Evolutionary conservation across 805 yeast genomes (phyloP), one percentile per base, ranked within the genome.

Genomic region (Candida golubevii): DNA sequence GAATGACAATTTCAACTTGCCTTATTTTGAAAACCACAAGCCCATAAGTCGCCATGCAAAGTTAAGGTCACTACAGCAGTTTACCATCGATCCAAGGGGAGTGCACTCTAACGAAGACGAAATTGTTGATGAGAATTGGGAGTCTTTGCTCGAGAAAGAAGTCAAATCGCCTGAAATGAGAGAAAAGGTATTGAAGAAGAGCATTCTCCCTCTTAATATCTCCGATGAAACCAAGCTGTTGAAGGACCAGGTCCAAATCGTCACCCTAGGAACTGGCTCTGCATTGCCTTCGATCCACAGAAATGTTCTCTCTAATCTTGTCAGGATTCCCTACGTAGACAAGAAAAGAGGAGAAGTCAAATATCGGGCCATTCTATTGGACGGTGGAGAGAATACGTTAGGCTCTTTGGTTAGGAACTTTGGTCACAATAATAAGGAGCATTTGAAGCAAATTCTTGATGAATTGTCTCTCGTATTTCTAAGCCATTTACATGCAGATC

Each of bases 401-500:
- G 96, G 95, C 1, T 66, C 86, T 0, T 63, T 93, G 48, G 60
- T 67, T 29, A 76, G 98, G 52, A 69, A 79, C 45, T 80, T 80
- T 49, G 82, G 82, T 0, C 67, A 71, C 8, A 67, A 66, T 1
- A 73, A 74, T 13, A 50, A 70, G 1, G 55, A 57, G 2, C 69
- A 69, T 31, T 51, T 61, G 26, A 45, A 47, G 26, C 57, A 59
- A 18, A 63, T 85, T 2, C 71, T 90, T 49, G 51, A 65, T 34
- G 95, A 90, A 55, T 64, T 90, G 45, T 67, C 75, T 29, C 46
- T 87, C 42, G 68, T 91, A 15, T 86, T 79, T 56, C 67, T 93
- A 42, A 85, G 95, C 54, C 99, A 93, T 69, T 70, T 91, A 55
- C 99, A 93, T 64, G 99, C 98, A 0, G 99, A 93, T 61, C 99